Evolutionary conservation across 164 flowering plant species (phyloP).

Genomic region (Sextonia rubra): DNA sequence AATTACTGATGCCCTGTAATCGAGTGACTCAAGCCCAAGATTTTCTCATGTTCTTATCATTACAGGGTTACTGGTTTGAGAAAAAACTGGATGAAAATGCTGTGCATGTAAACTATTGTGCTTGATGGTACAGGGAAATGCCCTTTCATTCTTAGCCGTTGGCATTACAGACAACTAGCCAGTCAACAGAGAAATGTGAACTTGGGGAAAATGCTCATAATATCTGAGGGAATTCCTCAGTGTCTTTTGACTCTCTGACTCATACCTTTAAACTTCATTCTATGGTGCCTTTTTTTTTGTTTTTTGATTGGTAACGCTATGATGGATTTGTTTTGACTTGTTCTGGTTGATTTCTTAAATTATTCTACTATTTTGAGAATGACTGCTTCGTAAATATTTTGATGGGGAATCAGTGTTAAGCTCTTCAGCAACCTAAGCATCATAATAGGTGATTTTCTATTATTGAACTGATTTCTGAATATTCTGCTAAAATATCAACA

Average conservation of each 20-base stretch:
- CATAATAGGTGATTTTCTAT: background rate
- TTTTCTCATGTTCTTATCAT: background rate
- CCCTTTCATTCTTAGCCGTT: too few species aligned
- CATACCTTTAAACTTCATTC: too few species aligned
- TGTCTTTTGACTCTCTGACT: background rate
- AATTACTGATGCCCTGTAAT: background rate
- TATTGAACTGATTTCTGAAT: background rate
- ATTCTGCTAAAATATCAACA: background rate
- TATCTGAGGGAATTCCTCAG: too few species aligned
- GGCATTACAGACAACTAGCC: background rate
- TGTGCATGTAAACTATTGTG: too few species aligned
- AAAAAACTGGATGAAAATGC: background rate
- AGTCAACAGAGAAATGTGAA: background rate
- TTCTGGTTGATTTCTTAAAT: background rate
- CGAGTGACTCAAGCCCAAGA: background rate
- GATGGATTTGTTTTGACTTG: background rate
- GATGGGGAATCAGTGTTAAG: too few species aligned
- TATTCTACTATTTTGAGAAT: too few species aligned
- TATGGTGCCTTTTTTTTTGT: too few species aligned
- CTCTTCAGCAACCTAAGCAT: too few species aligned
- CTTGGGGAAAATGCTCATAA: background rate
- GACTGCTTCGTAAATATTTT: too few species aligned
- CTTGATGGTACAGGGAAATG: too few species aligned
- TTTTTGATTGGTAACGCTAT: too few species aligned
- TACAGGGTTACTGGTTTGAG: background rate